Conservation (phyloP, 2,329 filamentous ascomycete genomes). For the Trichoderma gracile region DNA sequence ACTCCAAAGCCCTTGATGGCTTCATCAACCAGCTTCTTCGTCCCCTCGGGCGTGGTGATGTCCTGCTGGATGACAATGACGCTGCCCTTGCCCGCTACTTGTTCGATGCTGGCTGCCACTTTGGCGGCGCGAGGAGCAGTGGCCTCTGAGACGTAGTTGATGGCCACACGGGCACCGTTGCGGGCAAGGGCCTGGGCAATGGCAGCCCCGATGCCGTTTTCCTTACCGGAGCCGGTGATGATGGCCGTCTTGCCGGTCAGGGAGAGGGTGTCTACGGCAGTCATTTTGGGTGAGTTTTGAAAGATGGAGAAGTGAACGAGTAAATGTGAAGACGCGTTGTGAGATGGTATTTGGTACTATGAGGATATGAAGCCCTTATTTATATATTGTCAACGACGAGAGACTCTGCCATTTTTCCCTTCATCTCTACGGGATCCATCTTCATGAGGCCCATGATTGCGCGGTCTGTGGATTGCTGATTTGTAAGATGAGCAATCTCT, state of each 20-base stretch:
- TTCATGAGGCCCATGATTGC: not conserved
- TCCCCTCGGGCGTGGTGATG: not conserved
- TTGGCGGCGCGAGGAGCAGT: slow-evolving; percentile 34
- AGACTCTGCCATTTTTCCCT: too few species aligned
- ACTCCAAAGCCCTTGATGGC: not conserved
- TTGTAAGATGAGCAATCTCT: not conserved
- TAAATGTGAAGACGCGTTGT: too few species aligned
- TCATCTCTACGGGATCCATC: not conserved
- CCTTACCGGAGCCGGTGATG: slow-evolving; percentile 45
- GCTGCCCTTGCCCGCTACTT: slow-evolving; percentile 4
- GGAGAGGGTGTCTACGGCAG: slow-evolving; percentile 29
- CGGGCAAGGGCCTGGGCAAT: slow-evolving; percentile 41
- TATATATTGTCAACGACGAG: not conserved
- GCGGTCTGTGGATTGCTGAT: not conserved
- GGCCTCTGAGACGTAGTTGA: slow-evolving; percentile 43
- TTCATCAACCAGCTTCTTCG: not conserved
- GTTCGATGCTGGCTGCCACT: not conserved
- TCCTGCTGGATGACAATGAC: not conserved
- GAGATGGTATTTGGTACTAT: too few species aligned
- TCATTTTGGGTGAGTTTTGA: not conserved
- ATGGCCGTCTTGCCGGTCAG: slow-evolving; percentile 44
- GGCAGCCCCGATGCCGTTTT: slow-evolving; percentile 45
- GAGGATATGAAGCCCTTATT: not conserved
- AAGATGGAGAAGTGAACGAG: too few species aligned
- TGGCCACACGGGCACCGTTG: slow-evolving; percentile 42